Evolutionary conservation across 179 eudicot genomes (phyloP).

Genomic region (Corrigiola litoralis): DNA sequence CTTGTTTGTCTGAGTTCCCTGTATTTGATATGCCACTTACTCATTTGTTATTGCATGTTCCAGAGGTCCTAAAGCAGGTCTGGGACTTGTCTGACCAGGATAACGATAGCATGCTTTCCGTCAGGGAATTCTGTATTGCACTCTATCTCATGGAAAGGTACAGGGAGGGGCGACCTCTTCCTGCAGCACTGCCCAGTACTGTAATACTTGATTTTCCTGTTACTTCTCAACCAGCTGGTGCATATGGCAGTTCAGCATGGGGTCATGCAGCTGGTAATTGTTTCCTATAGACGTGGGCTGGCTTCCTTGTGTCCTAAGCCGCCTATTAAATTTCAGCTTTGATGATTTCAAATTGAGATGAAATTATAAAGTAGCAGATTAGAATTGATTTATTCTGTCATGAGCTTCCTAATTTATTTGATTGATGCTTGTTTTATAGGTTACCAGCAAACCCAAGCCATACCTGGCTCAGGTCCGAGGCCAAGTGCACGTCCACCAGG

Average conservation of each 20-base stretch:
- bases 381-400: neutral
- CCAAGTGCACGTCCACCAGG: conserved; percentile 46
- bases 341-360: neutral
- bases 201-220: conserved; percentile 56
- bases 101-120: conserved; percentile 95
- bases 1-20: neutral
- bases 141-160: conserved; percentile 94
- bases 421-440: conserved; percentile 33
- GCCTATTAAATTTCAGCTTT: neutral
- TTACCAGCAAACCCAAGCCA: conserved; percentile 52
- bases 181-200: conserved; percentile 57
- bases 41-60: conserved; percentile 28
- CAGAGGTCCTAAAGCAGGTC: conserved; percentile 97
- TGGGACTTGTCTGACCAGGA: conserved; percentile 99
- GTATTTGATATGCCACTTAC: conserved; percentile 16
- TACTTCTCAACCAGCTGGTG: conserved; percentile 45
- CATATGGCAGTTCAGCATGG: conserved; percentile 57
- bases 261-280: conserved; percentile 65
- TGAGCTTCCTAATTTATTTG: neutral
- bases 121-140: conserved; percentile 94
- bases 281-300: conserved; percentile 2
- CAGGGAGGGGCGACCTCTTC: conserved; percentile 97
- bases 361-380: neutral
- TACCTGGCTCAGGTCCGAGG: conserved; percentile 46
- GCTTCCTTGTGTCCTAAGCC: neutral